Conservation (phyloP, 768 basidiomycete species). For the Auriculariales sp. region DNA sequence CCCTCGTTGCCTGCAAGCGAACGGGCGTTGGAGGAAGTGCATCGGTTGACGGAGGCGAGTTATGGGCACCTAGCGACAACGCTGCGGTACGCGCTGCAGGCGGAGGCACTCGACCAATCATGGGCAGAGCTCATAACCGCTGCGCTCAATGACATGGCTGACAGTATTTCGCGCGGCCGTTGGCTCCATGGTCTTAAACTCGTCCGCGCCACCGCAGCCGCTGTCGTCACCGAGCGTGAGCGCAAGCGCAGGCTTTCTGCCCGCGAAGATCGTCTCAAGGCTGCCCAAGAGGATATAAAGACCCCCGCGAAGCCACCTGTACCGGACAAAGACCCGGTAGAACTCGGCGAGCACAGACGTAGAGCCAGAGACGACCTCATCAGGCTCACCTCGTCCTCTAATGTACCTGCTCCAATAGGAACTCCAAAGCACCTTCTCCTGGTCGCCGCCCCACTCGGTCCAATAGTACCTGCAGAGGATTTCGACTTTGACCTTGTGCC, state of each 20-base stretch:
- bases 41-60: slow-evolving; percentile 12
- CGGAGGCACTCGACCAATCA: slow-evolving; percentile 7
- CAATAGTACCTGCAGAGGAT: slow-evolving; percentile 20
- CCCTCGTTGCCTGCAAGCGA: not conserved
- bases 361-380: slow-evolving; percentile 4
- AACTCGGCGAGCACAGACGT: slow-evolving; percentile 4
- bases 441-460: slow-evolving; percentile 26
- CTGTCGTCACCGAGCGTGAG: slow-evolving; percentile 11
- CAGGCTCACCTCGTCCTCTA: slow-evolving; percentile 14
- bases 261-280: slow-evolving; percentile 15
- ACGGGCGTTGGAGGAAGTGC: not conserved
- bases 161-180: slow-evolving; percentile 22
- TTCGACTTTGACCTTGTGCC: slow-evolving; percentile 26
- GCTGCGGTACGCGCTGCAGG: slow-evolving; percentile 13
- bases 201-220: slow-evolving; percentile 15
- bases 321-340: not conserved
- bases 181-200: slow-evolving; percentile 35
- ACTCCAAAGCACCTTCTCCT: slow-evolving; percentile 34
- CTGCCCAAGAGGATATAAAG: not conserved
- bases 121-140: slow-evolving; percentile 34
- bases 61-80: slow-evolving; percentile 15
- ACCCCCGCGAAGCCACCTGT: not conserved
- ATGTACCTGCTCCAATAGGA: slow-evolving; percentile 14
- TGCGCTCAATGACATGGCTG: slow-evolving; percentile 31
- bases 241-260: slow-evolving; percentile 11